Evolutionary conservation across 108 stramenopile species (phyloP), one percentile per base, ranked within the genome.

Genomic region (Cyclotella sp.): DNA sequence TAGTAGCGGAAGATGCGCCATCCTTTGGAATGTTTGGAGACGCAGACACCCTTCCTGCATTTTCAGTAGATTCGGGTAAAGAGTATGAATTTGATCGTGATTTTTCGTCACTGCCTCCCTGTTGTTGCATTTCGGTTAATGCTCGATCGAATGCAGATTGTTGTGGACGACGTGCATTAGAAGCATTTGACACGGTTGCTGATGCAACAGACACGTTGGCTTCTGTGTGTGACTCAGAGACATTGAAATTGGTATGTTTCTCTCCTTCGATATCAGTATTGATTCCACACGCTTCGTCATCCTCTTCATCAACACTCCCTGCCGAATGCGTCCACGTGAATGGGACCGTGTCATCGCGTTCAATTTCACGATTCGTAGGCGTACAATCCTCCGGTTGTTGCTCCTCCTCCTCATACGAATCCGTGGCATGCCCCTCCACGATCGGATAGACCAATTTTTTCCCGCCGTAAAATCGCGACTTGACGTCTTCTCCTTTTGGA

Each of bases 121-220:
- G 47, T 40, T 29, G 47, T 28, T 75, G 63, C 3, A 75, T 59
- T 75, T 75, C 63, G 24, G 53, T 47, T 26, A 73, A 63, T 63
- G 72, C 72, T 18, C 61, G 60, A 43, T 75, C 73, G 41, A 75
- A 75, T 64, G 73, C 51, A 28, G 73, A 75, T 34, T 52, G 51
- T 45, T 41, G 62, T 63, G 15, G 62, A 28, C 21, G 62, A 29
- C 16, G 62, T 63, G 57, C 1, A 58, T 1, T 58, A 6, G 24
- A 6, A 27, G 57, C 26, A 58, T 1, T 41, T 40, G 34, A 34
- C 6, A 2, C 34, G 6, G 6, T 34, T 2, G 65, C 44, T 59
- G 58, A 24, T 59, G 26, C 58, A 2, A 59, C 58, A 13, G 58
- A 1, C 3, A 28, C 34, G 34, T 34, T 34, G 34, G 34, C 34